Base-by-base conservation (phyloP, 2,329 filamentous ascomycete genomes). In the Botryotinia calthae region DNA sequence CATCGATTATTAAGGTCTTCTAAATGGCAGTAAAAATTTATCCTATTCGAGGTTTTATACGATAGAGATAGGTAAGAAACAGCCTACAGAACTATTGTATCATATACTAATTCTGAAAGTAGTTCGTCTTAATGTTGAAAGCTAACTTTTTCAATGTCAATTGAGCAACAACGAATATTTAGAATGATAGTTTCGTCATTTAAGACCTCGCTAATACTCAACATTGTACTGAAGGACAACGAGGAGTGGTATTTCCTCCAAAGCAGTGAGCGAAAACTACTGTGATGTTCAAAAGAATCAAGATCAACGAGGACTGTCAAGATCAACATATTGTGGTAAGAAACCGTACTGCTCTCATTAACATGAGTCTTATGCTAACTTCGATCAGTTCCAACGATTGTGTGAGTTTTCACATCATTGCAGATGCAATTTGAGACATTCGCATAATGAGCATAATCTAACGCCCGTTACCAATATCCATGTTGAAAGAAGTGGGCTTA, bases 251-350 rank as follows among this genome's bases (percentile, higher is more conserved):
- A 78, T 80, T 82, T 56, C 73, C 40, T 34, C 81, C 80, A 25
- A 79, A 79, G 18, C 80, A 82, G 62, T 73, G 74, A 40, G 79
- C 80, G 7, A 78, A 77, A 25, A 81, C 81, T 78, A 80, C 79
- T 66, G 79, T 81, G 77, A 68, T 79, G 4, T 81, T 81, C 20
- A 28, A 28, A 31, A 31, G 2, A 37, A 4, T n/a, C 2, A 5
- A 51, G 7, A 16, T 28, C 5, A 18, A 18, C n/a, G n/a, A 18
- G n/a, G 7, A 18, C 14, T 54, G 8, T 18, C 6, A 54, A 14
- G 1, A 16, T n/a, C 0, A 18, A 4, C 1, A 18, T 10, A 16
- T 22, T 18, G 0, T 1, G 12, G n/a, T 51, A 61, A 6, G 14
- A 9, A 18, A 28, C 9, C 6, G n/a, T 6, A 16, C 2, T 4